These are phyloP conservation scores for Albophoma yamanashiensis DNA, from an alignment of 2,329 filamentous ascomycete genomes.

Conservation along the genomic window DNA sequence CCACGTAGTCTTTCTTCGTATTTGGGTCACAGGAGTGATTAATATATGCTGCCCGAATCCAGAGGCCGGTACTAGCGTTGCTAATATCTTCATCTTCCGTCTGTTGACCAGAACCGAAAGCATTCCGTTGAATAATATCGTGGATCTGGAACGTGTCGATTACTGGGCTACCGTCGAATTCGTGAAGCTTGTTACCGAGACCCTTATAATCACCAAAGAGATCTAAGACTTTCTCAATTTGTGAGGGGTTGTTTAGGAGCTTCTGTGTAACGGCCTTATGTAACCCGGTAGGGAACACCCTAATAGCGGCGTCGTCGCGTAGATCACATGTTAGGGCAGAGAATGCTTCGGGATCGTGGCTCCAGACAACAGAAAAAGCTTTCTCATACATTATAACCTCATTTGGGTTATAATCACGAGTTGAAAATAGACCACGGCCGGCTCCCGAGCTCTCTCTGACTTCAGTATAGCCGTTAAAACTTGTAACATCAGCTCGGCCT, in stretches of 20 bases:
- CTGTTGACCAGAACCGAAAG: not conserved
- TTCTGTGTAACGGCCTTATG: not conserved
- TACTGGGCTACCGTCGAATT: not conserved
- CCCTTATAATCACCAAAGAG: not conserved
- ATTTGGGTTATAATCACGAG: not conserved
- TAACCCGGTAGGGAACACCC: not conserved
- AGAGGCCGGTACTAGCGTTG: not conserved
- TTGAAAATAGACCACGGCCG: not conserved
- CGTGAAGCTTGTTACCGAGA: not conserved
- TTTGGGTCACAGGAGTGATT: not conserved
- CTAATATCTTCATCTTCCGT: not conserved
- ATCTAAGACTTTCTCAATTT: not conserved
- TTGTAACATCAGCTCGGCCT: not conserved
- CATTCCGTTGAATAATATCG: not conserved
- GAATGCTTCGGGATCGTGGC: not conserved
- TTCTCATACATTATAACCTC: not conserved
- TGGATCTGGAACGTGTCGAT: not conserved
- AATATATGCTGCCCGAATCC: not conserved
- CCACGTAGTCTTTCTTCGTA: not conserved
- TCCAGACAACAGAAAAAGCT: not conserved
- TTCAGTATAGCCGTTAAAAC: not conserved
- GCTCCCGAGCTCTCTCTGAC: not conserved
- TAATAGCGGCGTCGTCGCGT: not conserved
- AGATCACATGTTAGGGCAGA: not conserved
- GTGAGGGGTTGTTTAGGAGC: not conserved